Base-by-base conservation (phyloP, 2,329 filamentous ascomycete species). In the Calonectria multiphialidica region DNA sequence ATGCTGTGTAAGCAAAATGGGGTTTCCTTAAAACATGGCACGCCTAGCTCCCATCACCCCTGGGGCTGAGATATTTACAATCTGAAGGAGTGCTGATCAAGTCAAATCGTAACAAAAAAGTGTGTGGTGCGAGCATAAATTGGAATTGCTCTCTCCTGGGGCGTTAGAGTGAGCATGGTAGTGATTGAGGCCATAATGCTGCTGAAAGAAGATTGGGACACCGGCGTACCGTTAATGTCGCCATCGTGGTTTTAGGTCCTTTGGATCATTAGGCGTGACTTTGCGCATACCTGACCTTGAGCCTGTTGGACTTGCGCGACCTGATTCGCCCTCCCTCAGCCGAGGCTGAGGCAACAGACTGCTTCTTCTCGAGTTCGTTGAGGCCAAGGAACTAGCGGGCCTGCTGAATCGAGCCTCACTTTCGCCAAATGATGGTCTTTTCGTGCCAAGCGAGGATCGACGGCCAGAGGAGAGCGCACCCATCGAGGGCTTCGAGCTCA, bases 371-470 rank as follows among this genome's bases (percentile, higher is more conserved):
- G 83, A 85, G 23, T 62, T 62, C 12, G 82, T 78, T 2, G 83
- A 82, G 8, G 89, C 88, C 53, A 92, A 78, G 3, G 91, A 92
- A 79, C 89, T 92, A 50, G 87, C 88, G 13, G 91, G 87, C 35
- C 91, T 87, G 80, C 82, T 77, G 76, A 81, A 28, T 73, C 73
- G 76, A 76, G 79, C 67, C 72, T 82, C 80, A 35, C 78, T 80
- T 16, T 80, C 78, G 12, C 75, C 70, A 68, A 80, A 72, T 71
- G 83, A 78, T 72, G 85, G 80, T 45, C 78, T 78, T 18, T 85
- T 83, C 3, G 89, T 88, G 67, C 91, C 89, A 30, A 91, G 80
- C 0, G 90, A 91, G 7, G 87, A 84, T 35, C 90, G 87, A 23
- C 90, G 86, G 66, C 84, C 87, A 47, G 82, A 82, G 2, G 74